phyloP scores from a whole-genome alignment of 139 green algal genomes.

The Trebouxia sp. region DNA sequence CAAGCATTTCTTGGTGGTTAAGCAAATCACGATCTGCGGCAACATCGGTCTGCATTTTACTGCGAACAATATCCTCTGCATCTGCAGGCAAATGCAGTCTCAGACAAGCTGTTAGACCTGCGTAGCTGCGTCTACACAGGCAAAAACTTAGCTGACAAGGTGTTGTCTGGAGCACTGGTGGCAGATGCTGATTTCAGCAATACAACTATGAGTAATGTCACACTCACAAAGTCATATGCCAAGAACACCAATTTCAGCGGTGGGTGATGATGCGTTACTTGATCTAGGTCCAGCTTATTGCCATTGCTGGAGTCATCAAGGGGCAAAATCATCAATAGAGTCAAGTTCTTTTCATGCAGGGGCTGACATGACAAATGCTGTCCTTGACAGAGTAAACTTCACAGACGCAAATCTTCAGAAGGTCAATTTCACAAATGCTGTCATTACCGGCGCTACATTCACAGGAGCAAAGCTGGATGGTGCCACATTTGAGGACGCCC shows the following conservation, averaged over 20 bases:
- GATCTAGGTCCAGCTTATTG: neutral
- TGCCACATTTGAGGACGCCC: constrained; percentile 88
- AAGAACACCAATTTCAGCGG: constrained; percentile 11
- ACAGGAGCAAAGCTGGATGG: constrained; percentile 77
- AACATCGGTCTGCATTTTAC: neutral
- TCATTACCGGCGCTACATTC: constrained; percentile 71
- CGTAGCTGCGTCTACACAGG: constrained; percentile 73
- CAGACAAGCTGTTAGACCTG: constrained; percentile 91
- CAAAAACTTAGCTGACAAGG: constrained; percentile 79
- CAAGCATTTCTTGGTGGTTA: neutral
- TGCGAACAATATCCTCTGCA: neutral
- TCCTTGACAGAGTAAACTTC: constrained; percentile 92
- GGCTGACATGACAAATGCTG: constrained; percentile 90
- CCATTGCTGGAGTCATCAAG: neutral
- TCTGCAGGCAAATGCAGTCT: constrained; percentile 90
- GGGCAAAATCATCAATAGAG: neutral
- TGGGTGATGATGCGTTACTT: neutral
- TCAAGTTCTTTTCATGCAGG: constrained; percentile 29
- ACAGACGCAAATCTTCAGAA: constrained; percentile 65
- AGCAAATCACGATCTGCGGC: no score
- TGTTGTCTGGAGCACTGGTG: constrained; percentile 88
- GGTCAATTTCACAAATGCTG: constrained; percentile 71
- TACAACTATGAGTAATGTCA: constrained; percentile 78
- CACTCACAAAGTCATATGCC: constrained; percentile 24
- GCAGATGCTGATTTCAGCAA: constrained; percentile 65